Conservation (phyloP, 1,139 yeast genomes). For the Komagataea norvegica region DNA sequence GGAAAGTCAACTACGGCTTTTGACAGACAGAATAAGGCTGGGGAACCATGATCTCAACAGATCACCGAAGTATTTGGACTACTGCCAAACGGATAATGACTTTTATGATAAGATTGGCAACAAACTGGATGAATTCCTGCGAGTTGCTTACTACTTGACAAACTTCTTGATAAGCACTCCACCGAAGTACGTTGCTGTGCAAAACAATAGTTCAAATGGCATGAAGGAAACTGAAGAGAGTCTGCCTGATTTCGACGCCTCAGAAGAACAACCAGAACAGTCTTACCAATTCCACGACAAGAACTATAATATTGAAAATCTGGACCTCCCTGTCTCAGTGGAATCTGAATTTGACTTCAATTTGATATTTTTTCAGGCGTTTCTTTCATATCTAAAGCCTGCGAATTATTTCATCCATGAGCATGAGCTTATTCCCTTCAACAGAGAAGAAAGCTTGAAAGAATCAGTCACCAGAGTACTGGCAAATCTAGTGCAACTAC, state of each 20-base stretch:
- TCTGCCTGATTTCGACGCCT: conserved; percentile 6
- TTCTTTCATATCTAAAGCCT: conserved; percentile 13
- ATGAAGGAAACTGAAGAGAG: neutral
- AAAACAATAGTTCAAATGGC: neutral
- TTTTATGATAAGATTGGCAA: conserved; percentile 8
- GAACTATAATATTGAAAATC: conserved; percentile 3
- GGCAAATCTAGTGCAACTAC: conserved; percentile 13
- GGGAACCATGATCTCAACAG: conserved; percentile 5
- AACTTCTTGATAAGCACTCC: conserved; percentile 11
- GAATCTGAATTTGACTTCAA: conserved; percentile 16
- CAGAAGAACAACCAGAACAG: neutral
- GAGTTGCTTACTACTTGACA: conserved; percentile 9
- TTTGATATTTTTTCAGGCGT: conserved; percentile 6
- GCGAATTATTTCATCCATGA: conserved; percentile 13
- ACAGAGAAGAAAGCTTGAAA: conserved; percentile 7
- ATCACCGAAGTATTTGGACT: conserved; percentile 8
- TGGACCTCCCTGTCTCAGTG: conserved; percentile 10
- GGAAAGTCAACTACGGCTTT: conserved; percentile 6
- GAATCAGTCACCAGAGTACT: conserved; percentile 11
- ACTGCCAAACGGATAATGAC: conserved; percentile 5
- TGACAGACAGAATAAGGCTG: conserved; percentile 4
- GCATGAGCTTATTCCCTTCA: conserved; percentile 9
- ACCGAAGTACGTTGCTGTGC: neutral
- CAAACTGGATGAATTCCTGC: conserved; percentile 10
- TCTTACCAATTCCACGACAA: conserved; percentile 2